Evolutionary conservation across 1,284 basidiomycete genomes (phyloP).

Genomic region (Ceraceosorus bombacis): DNA sequence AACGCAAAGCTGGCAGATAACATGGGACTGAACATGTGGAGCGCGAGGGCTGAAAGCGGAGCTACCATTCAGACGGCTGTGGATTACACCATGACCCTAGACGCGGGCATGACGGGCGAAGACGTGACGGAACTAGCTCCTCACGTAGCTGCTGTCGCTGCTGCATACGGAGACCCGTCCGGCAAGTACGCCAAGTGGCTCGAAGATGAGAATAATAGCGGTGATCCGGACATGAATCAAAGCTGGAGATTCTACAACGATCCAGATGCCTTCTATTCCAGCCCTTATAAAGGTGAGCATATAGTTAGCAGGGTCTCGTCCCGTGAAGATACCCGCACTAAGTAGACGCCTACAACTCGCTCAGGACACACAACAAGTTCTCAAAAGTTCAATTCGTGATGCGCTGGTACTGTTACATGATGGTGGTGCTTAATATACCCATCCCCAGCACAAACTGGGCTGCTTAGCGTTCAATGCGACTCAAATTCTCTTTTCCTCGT

Average conservation of each 20-base stretch:
- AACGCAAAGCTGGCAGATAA: constrained; percentile 57
- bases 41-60: constrained; percentile 53
- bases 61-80: constrained; percentile 58
- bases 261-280: constrained; percentile 11
- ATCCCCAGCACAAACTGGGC: too few species aligned
- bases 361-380: too few species aligned
- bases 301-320: too few species aligned
- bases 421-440: too few species aligned
- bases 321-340: too few species aligned
- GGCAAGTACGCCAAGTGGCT: constrained; percentile 52
- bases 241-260: constrained; percentile 16
- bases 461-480: too few species aligned
- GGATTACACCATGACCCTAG: constrained; percentile 55
- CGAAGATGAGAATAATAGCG: constrained; percentile 7
- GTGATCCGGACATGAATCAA: constrained; percentile 9
- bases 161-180: constrained; percentile 57
- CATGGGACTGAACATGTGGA: constrained; percentile 54
- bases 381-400: too few species aligned
- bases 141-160: constrained; percentile 56
- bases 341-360: too few species aligned
- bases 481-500: too few species aligned
- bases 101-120: constrained; percentile 45
- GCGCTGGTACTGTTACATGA: too few species aligned
- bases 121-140: constrained; percentile 52
- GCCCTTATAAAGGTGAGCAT: too few species aligned